Evolutionary conservation across 2,329 filamentous ascomycete genomes (phyloP), one percentile per base, ranked within the genome.

Genomic region (Phialophora expanda): DNA sequence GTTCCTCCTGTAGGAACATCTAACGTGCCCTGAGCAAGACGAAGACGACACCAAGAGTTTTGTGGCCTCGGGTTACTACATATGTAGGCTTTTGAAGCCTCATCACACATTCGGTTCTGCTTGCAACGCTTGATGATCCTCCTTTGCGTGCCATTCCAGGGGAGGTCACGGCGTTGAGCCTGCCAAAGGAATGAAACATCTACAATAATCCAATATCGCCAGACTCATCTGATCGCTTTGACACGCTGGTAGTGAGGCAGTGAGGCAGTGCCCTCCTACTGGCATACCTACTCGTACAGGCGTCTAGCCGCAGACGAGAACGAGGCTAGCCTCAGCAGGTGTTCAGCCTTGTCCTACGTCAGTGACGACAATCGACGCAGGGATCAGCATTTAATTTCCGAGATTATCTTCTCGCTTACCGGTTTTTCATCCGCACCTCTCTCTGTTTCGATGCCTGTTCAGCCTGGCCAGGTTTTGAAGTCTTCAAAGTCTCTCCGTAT

Each of bases 351-450:
- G 56, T 41, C 20, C 17, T 58, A 58, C 56, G 56, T 59, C 56
- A 59, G 28, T 17, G 38, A 2, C 3, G n/a, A 8, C 56, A 28
- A 34, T 9, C 20, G 12, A 38, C 3, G 22, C 56, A 41, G 11
- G 48, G 48, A 28, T 51, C 24, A 51, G 56, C 41, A 51, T 20
- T 59, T 59, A 46, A 59, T 59, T 50, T 59, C 56, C 56, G 41
- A 26, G 7, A 44, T 17, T 24, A 14, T 44, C 41, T 22, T 14
- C 44, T 59, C 56, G 56, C 56, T 59, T 59, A 34, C 56, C 56
- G 46, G 41, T 59, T 59, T 28, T 28, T 44, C 38, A 44, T 44
- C 17, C 38, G 38, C 38, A 44, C 38, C 38, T 44, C 17, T 44
- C 20, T 44, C 5, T n/a, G 14, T 44, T 8, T 44, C 6, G 38